Evolutionary conservation across 2,329 filamentous ascomycete species (phyloP), one percentile per base, ranked within the genome.

Genomic region (Cladosporium sp.): DNA sequence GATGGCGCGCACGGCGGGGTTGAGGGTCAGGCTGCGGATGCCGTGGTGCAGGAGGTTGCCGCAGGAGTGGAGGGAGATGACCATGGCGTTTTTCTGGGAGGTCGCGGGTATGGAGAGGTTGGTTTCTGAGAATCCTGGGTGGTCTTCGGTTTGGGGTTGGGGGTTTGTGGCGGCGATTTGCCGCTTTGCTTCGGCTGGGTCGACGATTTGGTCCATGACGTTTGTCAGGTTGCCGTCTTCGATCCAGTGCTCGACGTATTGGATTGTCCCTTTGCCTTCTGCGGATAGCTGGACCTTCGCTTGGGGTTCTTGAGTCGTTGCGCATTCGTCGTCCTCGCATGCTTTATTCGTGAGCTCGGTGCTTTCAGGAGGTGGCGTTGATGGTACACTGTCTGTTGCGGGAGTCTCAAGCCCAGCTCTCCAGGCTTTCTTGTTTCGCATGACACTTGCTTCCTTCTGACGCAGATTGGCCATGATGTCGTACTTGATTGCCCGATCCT

Each of bases 31-130:
- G 0, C 92, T 95, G 11, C 89, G 84, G 53, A 98, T 85, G 9
- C 88, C 93, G 66, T 95, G 91, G 69, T 98, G 93, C 0, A 95
- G 87, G n/a, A 98, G 82, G 61, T 98, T 97, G 28, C 93, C 93
- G 66, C 93, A 98, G 0, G 92, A 97, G 69, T 98, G 93, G 14
- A 98, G 88, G 0, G 93, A 97, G 31, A 97, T 85, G 13, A 92
- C 87, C 85, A 96, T 90, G 35, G 95, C 77, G 63, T 51, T 71
- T 38, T 38, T n/a, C 3, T 40, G 32, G 9, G 19, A 13, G 9
- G 48, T 43, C 3, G 48, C 16, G 8, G 31, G 9, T 3, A 50
- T 18, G 40, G 56, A 4, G 53, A 53, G 5, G 66, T 33, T 22
- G 49, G 16, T n/a, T 41, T 38, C 22, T 51, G 32, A 58, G 63